Evolutionary conservation across 108 stramenopile genomes (phyloP).

Genomic region (Chaetoceros muelleri): DNA sequence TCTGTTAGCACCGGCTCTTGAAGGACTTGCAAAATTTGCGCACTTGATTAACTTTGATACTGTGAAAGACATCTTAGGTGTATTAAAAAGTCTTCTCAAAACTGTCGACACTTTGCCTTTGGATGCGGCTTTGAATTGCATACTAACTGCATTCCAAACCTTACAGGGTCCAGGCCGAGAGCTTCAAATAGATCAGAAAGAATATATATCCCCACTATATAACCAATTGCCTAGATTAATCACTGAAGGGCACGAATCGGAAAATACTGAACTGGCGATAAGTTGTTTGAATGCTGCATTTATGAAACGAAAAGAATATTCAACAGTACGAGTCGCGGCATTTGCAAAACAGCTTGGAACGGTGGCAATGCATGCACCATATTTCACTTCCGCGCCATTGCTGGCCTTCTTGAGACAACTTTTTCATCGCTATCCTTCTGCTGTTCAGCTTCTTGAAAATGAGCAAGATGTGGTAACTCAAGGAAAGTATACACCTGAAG

Average conservation of each 20-base stretch:
- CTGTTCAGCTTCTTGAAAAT: slow-evolving; percentile 63
- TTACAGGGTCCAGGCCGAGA: slow-evolving; percentile 77
- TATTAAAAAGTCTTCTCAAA: slow-evolving; percentile 56
- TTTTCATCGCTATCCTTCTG: slow-evolving; percentile 50
- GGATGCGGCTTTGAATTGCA: slow-evolving; percentile 69
- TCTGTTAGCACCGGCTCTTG: slow-evolving; percentile 60
- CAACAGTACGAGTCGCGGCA: slow-evolving; percentile 56
- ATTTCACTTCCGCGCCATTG: slow-evolving; percentile 54
- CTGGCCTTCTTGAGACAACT: slow-evolving; percentile 70
- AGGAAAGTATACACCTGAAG: slow-evolving; percentile 51
- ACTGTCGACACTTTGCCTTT: slow-evolving; percentile 50
- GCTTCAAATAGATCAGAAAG: slow-evolving; percentile 72
- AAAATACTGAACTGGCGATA: slow-evolving; percentile 31
- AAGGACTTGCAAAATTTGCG: slow-evolving; percentile 78
- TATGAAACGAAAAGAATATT: slow-evolving; percentile 66
- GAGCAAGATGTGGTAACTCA: slow-evolving; percentile 77
- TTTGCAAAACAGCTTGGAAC: slow-evolving; percentile 65
- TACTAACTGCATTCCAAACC: slow-evolving; percentile 72
- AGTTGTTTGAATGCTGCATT: slow-evolving; percentile 67
- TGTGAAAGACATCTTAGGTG: slow-evolving; percentile 63
- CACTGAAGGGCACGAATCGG: slow-evolving; percentile 15
- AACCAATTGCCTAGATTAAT: slow-evolving; percentile 33
- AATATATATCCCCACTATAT: slow-evolving; percentile 74
- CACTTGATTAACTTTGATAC: slow-evolving; percentile 83
- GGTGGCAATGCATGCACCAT: slow-evolving; percentile 52